A percentile compares a stretch with the other conserved stretches of the same genome.
phyloP scores from a whole-genome alignment of 2,329 filamentous ascomycete species.

The Emydomyces testavorans region DNA sequence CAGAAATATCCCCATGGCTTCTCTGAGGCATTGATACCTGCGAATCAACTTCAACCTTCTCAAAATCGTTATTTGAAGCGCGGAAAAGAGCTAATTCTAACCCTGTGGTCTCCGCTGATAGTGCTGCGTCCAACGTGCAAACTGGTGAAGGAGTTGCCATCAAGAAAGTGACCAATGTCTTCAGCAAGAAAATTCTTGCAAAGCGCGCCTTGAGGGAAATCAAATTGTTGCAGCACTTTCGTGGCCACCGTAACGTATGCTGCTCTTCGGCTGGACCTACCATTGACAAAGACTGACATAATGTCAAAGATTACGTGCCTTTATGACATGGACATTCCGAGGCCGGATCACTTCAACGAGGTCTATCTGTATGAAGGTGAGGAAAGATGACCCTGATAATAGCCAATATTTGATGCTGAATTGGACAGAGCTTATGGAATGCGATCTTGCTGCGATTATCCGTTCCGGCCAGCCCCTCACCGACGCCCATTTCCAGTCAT shows the following conservation, averaged over 20 bases:
- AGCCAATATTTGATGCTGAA: slow-evolving; percentile 10
- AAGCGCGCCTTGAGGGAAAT: slow-evolving; percentile 97
- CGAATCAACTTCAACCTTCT: too few relatives aligned
- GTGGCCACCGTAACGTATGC: slow-evolving; percentile 71
- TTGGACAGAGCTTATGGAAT: slow-evolving; percentile 86
- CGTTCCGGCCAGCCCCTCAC: slow-evolving; percentile 93
- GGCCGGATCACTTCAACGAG: slow-evolving; percentile 97
- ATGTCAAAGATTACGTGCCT: slow-evolving; percentile 81
- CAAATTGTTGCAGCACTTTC: slow-evolving; percentile 95
- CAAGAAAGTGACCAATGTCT: slow-evolving; percentile 99
- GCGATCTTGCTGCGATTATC: slow-evolving; percentile 94
- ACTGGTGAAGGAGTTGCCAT: slow-evolving; percentile 91
- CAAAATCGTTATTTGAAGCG: too few relatives aligned
- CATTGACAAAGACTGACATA: slow-evolving; percentile 28
- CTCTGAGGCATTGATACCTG: too few relatives aligned
- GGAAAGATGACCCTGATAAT: slow-evolving; percentile 19
- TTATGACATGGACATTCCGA: slow-evolving; percentile 98
- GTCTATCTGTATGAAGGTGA: slow-evolving; percentile 95
- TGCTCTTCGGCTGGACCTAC: slow-evolving; percentile 2
- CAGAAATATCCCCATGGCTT: neutral
- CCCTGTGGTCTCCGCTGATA: slow-evolving; percentile 27
- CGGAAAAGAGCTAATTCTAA: neutral
- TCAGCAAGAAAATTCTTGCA: slow-evolving; percentile 98
- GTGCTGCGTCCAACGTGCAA: slow-evolving; percentile 82
- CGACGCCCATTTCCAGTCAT: slow-evolving; percentile 98